phyloP scores from a whole-genome alignment of 371 early-diverging fungal genomes.

The Lichtheimia corymbifera region DNA sequence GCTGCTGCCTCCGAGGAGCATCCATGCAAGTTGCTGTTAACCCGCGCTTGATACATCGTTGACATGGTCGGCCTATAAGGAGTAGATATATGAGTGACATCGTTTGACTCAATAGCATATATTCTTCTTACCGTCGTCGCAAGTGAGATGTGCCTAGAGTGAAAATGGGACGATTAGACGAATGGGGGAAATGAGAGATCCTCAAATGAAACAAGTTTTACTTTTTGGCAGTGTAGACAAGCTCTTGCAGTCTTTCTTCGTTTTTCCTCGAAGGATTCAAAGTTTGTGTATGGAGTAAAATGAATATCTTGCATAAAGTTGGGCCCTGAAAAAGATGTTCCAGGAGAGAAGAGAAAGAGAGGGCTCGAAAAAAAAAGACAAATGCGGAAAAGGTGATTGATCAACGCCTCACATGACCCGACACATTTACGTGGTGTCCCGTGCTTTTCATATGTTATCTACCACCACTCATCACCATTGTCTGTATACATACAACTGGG shows the following conservation, averaged over 20 bases:
- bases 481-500: too few species aligned
- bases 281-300: constrained; percentile 3
- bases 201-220: constrained; percentile 11
- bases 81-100: background rate
- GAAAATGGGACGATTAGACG: background rate
- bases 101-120: background rate
- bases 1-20: constrained; percentile 78
- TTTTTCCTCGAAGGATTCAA: constrained; percentile 19
- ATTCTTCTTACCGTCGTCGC: constrained; percentile 47
- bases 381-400: too few species aligned
- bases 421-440: too few species aligned
- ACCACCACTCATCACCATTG: too few species aligned
- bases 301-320: constrained; percentile 6
- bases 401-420: too few species aligned
- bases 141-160: constrained; percentile 57
- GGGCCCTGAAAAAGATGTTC: too few species aligned
- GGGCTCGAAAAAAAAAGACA: too few species aligned
- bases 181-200: background rate
- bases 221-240: constrained; percentile 61
- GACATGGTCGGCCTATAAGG: constrained; percentile 77
- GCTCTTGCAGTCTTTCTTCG: constrained; percentile 21
- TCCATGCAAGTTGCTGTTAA: constrained; percentile 75
- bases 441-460: too few species aligned
- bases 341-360: too few species aligned
- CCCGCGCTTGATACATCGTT: constrained; percentile 80